Evolutionary conservation across 108 stramenopile species (phyloP).

Genomic region (Asterionellopsis glacialis): DNA sequence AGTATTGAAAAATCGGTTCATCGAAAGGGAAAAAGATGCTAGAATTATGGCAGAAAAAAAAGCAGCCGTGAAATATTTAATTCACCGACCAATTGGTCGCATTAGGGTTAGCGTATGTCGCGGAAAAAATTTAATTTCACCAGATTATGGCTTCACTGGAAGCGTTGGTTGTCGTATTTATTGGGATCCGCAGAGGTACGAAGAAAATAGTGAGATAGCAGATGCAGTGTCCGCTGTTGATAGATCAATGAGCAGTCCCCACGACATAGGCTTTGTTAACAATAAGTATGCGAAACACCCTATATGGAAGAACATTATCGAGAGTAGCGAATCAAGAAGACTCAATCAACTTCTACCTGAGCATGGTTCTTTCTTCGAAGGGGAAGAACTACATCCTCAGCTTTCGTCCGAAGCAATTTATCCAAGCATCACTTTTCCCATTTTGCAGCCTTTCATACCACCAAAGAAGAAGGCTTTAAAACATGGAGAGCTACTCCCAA

Average conservation of each 20-base stretch:
- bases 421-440: constrained; percentile 39
- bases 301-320: constrained; percentile 42
- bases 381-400: neutral
- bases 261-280: constrained; percentile 56
- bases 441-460: constrained; percentile 45
- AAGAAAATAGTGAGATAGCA: constrained; percentile 24
- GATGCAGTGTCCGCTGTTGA: constrained; percentile 31
- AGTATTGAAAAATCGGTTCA: constrained; percentile 41
- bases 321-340: constrained; percentile 50
- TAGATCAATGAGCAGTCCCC: constrained; percentile 35
- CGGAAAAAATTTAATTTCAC: constrained; percentile 59
- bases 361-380: constrained; percentile 24
- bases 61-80: constrained; percentile 32
- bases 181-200: constrained; percentile 54
- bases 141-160: constrained; percentile 71
- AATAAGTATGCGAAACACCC: constrained; percentile 56
- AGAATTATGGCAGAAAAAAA: constrained; percentile 42
- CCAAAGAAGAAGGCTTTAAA: neutral
- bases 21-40: constrained; percentile 53
- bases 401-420: neutral
- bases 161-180: constrained; percentile 52
- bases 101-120: constrained; percentile 39
- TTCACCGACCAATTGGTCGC: constrained; percentile 60
- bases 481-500: constrained; percentile 2
- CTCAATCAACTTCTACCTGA: constrained; percentile 56